Conservation (phyloP, 140 eudicot species). For the Senecio squalidus region DNA sequence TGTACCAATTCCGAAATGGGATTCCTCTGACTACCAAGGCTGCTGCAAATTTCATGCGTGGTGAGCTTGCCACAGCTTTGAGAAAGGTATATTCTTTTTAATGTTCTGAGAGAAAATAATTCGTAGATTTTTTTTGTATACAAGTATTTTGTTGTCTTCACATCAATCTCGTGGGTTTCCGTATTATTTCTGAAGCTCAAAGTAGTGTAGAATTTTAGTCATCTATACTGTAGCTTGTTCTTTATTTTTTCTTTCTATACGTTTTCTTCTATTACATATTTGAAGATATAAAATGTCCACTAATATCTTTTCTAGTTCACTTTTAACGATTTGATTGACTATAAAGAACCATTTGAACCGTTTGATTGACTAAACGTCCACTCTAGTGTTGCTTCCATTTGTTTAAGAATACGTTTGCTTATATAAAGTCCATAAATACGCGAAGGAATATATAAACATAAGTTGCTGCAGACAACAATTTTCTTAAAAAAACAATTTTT, state of each 20-base stretch:
- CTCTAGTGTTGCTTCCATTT: conserved; percentile 2
- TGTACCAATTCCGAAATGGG: conserved; percentile 85
- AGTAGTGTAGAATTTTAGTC: not conserved
- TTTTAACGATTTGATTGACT: conserved; percentile 2
- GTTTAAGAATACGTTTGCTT: not conserved
- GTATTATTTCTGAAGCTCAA: conserved; percentile 4
- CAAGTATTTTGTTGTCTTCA: not conserved
- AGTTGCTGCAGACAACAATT: not conserved
- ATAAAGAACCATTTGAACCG: not conserved
- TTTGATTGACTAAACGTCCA: not conserved
- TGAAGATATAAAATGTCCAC: conserved; percentile 7
- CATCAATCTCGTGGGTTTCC: conserved; percentile 5
- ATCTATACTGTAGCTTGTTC: conserved; percentile 4
- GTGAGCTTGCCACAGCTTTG: conserved; percentile 96
- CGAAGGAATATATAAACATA: not conserved
- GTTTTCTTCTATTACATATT: not conserved
- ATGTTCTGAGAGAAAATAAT: not conserved
- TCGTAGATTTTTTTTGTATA: not conserved
- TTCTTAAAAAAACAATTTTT: too few species aligned
- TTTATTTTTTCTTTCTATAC: not conserved
- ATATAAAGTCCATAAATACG: not conserved
- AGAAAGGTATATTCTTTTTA: conserved; percentile 51
- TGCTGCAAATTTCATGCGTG: conserved; percentile 89
- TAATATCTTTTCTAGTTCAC: not conserved
- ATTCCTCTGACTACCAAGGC: conserved; percentile 88